phyloP scores from a whole-genome alignment of 2,329 filamentous ascomycete genomes.

The Alternaria panax region DNA sequence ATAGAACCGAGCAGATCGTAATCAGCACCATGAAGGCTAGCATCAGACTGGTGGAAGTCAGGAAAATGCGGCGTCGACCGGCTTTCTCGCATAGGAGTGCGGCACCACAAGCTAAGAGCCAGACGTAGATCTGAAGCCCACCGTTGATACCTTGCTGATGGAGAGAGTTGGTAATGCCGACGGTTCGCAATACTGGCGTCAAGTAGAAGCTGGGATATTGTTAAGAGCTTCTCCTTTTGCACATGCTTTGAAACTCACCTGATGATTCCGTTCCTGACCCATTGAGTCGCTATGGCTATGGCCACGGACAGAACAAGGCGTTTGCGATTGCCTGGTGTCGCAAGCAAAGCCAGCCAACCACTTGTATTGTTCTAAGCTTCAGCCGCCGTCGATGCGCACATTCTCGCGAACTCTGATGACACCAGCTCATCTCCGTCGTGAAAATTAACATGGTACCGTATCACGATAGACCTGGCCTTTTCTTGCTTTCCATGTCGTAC shows the following conservation, averaged over 20 bases:
- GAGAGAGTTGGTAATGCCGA: constrained; percentile 48
- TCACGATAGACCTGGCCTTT: constrained; percentile 61
- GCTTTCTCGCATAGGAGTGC: constrained; percentile 53
- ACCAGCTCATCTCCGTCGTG: constrained; percentile 36
- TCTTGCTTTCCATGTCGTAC: constrained; percentile 61
- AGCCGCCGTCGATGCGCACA: constrained; percentile 5
- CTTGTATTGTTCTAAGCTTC: neutral
- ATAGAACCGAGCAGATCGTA: constrained; percentile 50
- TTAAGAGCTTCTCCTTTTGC: neutral
- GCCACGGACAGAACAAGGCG: constrained; percentile 50
- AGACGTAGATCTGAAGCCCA: constrained; percentile 53
- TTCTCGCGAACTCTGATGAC: constrained; percentile 9
- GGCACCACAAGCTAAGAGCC: constrained; percentile 44
- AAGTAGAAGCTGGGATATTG: constrained; percentile 42
- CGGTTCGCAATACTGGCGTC: constrained; percentile 47
- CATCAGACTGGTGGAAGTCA: constrained; percentile 55
- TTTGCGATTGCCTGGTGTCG: constrained; percentile 47
- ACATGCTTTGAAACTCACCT: neutral
- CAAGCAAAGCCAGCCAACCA: constrained; percentile 22
- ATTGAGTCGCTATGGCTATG: constrained; percentile 50
- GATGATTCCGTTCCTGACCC: constrained; percentile 53
- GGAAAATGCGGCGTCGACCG: constrained; percentile 55
- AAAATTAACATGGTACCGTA: constrained; percentile 61
- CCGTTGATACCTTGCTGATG: constrained; percentile 52
- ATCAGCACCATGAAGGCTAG: constrained; percentile 53